Conservation (phyloP, 2,329 filamentous ascomycete species). For the Hypomyces perniciosus region DNA sequence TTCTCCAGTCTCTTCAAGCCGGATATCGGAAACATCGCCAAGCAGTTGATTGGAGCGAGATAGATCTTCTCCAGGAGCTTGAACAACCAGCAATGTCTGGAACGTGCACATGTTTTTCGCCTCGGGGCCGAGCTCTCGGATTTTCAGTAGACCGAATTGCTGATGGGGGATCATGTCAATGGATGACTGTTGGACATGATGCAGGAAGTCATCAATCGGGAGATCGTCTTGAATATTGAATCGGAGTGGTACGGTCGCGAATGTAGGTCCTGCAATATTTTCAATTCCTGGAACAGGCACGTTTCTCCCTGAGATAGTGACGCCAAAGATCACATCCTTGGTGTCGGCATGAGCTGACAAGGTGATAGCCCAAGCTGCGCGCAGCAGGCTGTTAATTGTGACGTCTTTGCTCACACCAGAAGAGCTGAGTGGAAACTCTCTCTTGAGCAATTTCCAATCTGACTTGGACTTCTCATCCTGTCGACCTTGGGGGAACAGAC, state of each 20-base stretch:
- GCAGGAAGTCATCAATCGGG: background rate
- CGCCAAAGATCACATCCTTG: constrained; percentile 21
- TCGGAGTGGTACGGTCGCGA: constrained; percentile 20
- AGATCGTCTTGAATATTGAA: background rate
- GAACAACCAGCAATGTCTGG: constrained; percentile 2
- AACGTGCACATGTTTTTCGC: constrained; percentile 1
- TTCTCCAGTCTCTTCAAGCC: background rate
- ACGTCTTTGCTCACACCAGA: background rate
- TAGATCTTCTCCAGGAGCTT: no score
- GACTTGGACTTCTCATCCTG: no score
- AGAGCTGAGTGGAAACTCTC: background rate
- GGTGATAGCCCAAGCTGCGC: constrained; percentile 23
- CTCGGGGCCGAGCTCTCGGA: background rate
- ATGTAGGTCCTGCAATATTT: constrained; percentile 18
- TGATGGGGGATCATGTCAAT: constrained; percentile 2
- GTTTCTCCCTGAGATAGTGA: constrained; percentile 16
- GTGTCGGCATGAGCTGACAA: constrained; percentile 29
- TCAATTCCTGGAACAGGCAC: constrained; percentile 17
- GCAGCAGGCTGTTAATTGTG: constrained; percentile 4
- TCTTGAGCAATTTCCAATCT: background rate
- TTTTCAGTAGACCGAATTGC: constrained; percentile 5
- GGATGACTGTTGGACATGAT: background rate
- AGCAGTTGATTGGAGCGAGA: background rate
- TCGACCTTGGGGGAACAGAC: background rate
- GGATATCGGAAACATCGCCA: background rate